Conservation (phyloP, 352 stramenopile genomes). For the Globisporangium megalacanthum region DNA sequence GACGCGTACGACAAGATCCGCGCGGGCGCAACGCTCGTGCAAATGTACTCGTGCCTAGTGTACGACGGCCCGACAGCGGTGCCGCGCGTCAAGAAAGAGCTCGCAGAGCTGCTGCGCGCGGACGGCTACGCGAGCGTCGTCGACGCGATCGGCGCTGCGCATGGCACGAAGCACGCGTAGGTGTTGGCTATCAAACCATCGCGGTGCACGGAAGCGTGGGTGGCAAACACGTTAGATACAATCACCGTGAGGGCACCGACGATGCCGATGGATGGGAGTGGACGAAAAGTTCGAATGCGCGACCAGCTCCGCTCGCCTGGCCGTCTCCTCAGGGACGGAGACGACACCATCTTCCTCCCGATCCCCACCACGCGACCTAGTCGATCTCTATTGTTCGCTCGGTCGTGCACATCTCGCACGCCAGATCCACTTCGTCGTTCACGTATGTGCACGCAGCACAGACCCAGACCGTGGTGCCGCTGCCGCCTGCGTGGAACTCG, state of each 20-base stretch:
- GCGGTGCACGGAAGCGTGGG: not conserved
- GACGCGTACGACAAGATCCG: slow-evolving; percentile 98
- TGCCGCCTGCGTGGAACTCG: too few relatives aligned
- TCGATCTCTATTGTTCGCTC: slow-evolving; percentile 34
- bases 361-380: slow-evolving; percentile 7
- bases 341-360: too few relatives aligned
- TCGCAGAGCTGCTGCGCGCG: slow-evolving; percentile 67
- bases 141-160: slow-evolving; percentile 82
- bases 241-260: not conserved
- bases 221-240: not conserved
- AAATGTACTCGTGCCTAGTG: slow-evolving; percentile 93
- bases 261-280: not conserved
- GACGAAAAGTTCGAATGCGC: not conserved
- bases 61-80: slow-evolving; percentile 89
- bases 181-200: not conserved
- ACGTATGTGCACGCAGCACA: slow-evolving; percentile 70
- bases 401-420: slow-evolving; percentile 70
- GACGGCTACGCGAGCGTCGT: slow-evolving; percentile 82
- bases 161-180: slow-evolving; percentile 34
- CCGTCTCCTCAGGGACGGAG: too few relatives aligned
- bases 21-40: slow-evolving; percentile 93
- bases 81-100: slow-evolving; percentile 84
- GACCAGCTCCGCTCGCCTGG: not conserved
- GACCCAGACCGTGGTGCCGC: slow-evolving; percentile 47
- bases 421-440: slow-evolving; percentile 48